Conservation (phyloP, 1,284 basidiomycete genomes). For the Microbotryum saponariae region DNA sequence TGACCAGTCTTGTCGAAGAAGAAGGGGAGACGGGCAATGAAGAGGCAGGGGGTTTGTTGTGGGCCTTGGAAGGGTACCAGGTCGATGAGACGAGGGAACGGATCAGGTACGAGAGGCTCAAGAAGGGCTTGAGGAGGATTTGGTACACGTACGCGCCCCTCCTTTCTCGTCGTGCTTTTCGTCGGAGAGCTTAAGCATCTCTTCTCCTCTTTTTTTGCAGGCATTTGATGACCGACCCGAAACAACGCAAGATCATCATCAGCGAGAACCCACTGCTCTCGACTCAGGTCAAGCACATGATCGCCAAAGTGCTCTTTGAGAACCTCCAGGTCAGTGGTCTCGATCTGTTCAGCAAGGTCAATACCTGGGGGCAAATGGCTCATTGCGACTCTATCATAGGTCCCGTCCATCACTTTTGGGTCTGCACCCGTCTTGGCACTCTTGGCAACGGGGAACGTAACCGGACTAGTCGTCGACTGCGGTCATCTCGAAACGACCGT, state of each 20-base stretch:
- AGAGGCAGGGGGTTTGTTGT: neutral
- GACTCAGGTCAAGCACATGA: constrained; percentile 72
- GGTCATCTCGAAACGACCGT: constrained; percentile 83
- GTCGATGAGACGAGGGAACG: constrained; percentile 18
- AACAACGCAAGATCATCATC: constrained; percentile 83
- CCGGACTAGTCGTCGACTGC: constrained; percentile 84
- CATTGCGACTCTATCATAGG: constrained; percentile 45
- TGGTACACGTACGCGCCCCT: constrained; percentile 66
- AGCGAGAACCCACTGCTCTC: constrained; percentile 84
- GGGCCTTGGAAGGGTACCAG: constrained; percentile 22
- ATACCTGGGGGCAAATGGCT: neutral
- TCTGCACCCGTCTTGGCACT: constrained; percentile 76
- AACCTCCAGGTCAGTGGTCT: constrained; percentile 64
- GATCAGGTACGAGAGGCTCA: constrained; percentile 52
- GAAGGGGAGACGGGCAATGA: neutral
- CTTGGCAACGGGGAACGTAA: constrained; percentile 75
- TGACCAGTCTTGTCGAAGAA: constrained; percentile 12
- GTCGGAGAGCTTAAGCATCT: neutral
- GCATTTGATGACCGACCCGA: constrained; percentile 83
- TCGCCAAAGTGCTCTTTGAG: constrained; percentile 79
- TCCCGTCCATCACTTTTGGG: constrained; percentile 86
- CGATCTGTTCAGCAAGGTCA: neutral
- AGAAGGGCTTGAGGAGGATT: constrained; percentile 61
- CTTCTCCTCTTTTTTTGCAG: constrained; percentile 44
- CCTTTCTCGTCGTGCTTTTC: neutral